phyloP scores from a whole-genome alignment of 1,284 basidiomycete species.

The Cryptococcus wingfieldii region DNA sequence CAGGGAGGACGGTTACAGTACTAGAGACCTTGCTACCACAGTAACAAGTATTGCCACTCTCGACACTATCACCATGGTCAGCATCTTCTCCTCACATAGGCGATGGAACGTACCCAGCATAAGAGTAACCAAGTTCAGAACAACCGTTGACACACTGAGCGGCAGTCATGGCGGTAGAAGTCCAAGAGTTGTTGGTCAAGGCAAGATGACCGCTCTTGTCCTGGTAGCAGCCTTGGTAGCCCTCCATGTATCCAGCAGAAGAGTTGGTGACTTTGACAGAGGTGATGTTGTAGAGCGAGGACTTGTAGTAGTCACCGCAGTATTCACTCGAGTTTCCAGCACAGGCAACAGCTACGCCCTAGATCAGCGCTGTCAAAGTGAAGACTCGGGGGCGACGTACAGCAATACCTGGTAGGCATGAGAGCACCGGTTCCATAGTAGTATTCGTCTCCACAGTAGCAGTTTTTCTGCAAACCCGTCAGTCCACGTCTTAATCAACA shows the following conservation, averaged over 20 bases:
- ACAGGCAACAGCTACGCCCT: background rate
- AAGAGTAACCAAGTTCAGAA: conserved; percentile 23
- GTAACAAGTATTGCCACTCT: conserved; percentile 1
- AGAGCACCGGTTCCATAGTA: conserved; percentile 14
- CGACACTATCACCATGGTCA: background rate
- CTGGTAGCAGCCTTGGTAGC: conserved; percentile 15
- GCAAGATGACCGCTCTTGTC: conserved; percentile 9
- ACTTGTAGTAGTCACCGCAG: conserved; percentile 2
- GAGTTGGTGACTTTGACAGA: background rate
- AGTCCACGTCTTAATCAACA: conserved; percentile 9
- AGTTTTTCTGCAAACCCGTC: conserved; percentile 7
- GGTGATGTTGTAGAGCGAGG: conserved; percentile 5
- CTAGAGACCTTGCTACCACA: background rate
- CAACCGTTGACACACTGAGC: conserved; percentile 26
- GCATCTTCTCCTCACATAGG: background rate
- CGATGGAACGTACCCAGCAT: conserved; percentile 11
- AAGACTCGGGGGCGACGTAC: background rate
- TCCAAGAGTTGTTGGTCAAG: conserved; percentile 14
- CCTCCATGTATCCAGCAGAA: background rate
- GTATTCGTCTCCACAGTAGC: conserved; percentile 18
- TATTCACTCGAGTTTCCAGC: conserved; percentile 4
- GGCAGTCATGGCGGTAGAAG: conserved; percentile 14
- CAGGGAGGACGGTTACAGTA: background rate
- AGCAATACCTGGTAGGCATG: conserved; percentile 18
- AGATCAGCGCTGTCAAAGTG: background rate